Evolutionary conservation across 2,329 filamentous ascomycete species (phyloP), one percentile per base, ranked within the genome.

Genomic region (Trichophyton equinum): DNA sequence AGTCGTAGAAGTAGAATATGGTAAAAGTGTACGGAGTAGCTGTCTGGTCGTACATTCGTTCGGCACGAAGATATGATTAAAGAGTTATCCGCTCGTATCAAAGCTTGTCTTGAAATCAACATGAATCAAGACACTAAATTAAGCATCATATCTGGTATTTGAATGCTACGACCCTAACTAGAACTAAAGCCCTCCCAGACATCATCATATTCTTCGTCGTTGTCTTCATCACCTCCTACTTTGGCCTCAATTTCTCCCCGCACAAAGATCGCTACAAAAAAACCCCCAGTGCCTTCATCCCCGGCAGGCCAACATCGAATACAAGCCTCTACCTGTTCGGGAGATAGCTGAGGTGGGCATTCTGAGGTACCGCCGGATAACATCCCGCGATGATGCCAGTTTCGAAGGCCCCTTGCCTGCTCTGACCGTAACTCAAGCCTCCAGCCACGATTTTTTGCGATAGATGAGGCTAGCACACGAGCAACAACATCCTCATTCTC

Each of bases 231-330:
- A 7, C 36, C 30, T 49, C 20, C 27, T 22, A 6, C 25, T 18
- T 53, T 61, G 33, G 51, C 60, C 40, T 62, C 33, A 22, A 62
- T 62, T 33, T 15, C 6, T 72, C 87, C 82, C 59, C 88, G 79
- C 2, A 89, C 81, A 73, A 99, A 96, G 0, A 82, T 89, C n/a
- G 85, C 90, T 20, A 96, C 88, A 68, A 99, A 99, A 74, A 99
- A 97, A 0, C 94, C 92, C 82, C 96, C 96, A 0, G 91, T 88
- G 0, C 91, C 90, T 64, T 87, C 83, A 8, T 85, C 85, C 66
- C 92, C 90, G 27, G 84, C 88, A 67, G 91, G 88, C 72, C 88
- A 86, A 36, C 89, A 89, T 62, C 92, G 80, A 61, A 96, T 86
- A 69, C 91, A 96, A 2, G 82, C 88, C 27, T 92, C 85, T 4